Conservation (phyloP, 768 basidiomycete genomes). For the Vararia minispora region DNA sequence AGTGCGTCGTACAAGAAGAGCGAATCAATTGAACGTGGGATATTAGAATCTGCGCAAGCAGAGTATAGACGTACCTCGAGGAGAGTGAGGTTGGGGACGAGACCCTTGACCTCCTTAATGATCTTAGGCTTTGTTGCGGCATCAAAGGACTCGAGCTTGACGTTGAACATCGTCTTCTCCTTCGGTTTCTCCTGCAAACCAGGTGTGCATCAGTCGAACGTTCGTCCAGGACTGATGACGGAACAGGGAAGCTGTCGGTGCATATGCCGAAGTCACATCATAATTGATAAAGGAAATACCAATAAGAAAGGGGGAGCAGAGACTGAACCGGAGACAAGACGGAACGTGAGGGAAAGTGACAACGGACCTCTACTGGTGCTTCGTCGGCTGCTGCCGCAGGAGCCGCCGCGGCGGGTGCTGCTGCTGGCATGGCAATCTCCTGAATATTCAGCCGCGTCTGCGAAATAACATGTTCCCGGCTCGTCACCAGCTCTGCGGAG, state of each 20-base stretch:
- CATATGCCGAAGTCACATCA: background rate
- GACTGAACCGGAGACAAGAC: background rate
- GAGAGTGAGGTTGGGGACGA: slow-evolving; percentile 91
- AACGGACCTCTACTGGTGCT: slow-evolving; percentile 48
- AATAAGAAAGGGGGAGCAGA: too few species aligned
- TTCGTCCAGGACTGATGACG: background rate
- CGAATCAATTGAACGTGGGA: slow-evolving; percentile 1
- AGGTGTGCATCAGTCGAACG: background rate
- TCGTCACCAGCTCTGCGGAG: background rate
- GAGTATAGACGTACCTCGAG: slow-evolving; percentile 66
- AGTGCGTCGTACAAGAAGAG: too few species aligned
- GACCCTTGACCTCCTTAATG: slow-evolving; percentile 93
- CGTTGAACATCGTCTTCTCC: slow-evolving; percentile 96
- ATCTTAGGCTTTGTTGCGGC: slow-evolving; percentile 89
- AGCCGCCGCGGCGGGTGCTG: slow-evolving; percentile 47
- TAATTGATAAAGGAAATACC: background rate
- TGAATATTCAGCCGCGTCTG: slow-evolving; percentile 92
- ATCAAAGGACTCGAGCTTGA: slow-evolving; percentile 92
- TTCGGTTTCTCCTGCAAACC: slow-evolving; percentile 80
- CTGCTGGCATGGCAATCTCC: slow-evolving; percentile 88
- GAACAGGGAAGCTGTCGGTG: too few species aligned
- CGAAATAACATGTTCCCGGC: background rate
- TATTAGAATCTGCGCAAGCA: too few species aligned
- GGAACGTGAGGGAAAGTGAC: background rate
- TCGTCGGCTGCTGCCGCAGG: slow-evolving; percentile 48